Percentiles rank a stretch among this genome's conserved stretches.
These are phyloP conservation scores for Verticillium nonalfalfae DNA, from an alignment of 2,329 filamentous ascomycete species.

Conservation along the genomic window DNA sequence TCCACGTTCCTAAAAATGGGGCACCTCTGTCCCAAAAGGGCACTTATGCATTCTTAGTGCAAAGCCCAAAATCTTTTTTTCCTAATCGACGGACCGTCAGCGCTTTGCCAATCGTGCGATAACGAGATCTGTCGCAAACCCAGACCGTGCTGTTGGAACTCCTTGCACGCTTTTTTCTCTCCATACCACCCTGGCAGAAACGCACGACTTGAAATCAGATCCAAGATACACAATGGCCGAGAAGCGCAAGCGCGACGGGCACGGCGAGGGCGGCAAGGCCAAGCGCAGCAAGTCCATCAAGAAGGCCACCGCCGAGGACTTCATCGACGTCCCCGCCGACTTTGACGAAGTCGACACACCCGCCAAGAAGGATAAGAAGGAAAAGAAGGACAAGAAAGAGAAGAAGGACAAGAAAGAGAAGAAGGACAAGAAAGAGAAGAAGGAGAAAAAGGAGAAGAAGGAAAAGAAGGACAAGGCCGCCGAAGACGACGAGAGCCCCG, in stretches of 20 bases:
- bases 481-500: slow-evolving; percentile 7
- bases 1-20: no score
- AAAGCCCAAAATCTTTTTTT: background rate
- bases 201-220: background rate
- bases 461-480: slow-evolving; percentile 15
- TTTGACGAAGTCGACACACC: slow-evolving; percentile 7
- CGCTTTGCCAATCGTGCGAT: background rate
- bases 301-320: slow-evolving; percentile 17
- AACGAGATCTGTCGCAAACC: background rate
- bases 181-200: background rate
- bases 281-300: slow-evolving; percentile 12
- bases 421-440: slow-evolving; percentile 17
- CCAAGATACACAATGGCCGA: slow-evolving; percentile 1
- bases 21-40: no score
- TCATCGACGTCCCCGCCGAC: slow-evolving; percentile 3
- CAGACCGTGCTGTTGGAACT: background rate
- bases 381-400: slow-evolving; percentile 22
- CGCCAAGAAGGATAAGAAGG: slow-evolving; percentile 18
- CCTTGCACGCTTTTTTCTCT: background rate
- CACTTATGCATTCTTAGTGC: background rate
- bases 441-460: slow-evolving; percentile 13
- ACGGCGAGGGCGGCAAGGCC: slow-evolving; percentile 9
- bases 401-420: slow-evolving; percentile 22
- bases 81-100: background rate
- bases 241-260: slow-evolving; percentile 17